Evolutionary conservation across 306 rosid species (phyloP).

Genomic region (Ormosia emarginata): DNA sequence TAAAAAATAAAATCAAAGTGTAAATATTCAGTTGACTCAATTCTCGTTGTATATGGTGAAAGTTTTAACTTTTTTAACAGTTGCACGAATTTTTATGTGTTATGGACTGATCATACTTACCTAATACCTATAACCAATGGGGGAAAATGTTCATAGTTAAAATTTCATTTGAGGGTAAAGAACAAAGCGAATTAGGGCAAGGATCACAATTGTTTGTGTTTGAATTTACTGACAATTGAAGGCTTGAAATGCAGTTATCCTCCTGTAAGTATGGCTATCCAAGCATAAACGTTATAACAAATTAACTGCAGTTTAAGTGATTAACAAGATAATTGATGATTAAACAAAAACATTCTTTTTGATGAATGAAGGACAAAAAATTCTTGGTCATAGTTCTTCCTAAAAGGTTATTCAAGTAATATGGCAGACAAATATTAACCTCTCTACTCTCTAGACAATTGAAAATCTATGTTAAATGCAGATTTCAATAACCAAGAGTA

Average conservation of each 20-base stretch:
- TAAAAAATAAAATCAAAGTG: constrained; percentile 1
- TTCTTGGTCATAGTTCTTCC: neutral
- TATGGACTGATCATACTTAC: neutral
- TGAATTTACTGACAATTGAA: neutral
- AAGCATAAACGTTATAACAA: neutral
- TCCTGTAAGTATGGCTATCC: neutral
- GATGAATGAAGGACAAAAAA: neutral
- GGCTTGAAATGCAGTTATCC: neutral
- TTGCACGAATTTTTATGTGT: constrained; percentile 1
- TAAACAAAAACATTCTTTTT: neutral
- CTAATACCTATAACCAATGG: neutral
- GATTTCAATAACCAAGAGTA: no score
- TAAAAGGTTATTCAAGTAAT: neutral
- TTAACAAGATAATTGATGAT: neutral
- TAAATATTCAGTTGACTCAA: constrained; percentile 32
- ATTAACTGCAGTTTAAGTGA: neutral
- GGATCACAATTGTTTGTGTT: neutral
- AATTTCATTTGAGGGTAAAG: neutral
- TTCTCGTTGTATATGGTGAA: neutral
- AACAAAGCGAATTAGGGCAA: neutral
- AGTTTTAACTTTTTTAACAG: neutral
- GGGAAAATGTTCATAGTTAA: neutral
- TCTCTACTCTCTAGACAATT: neutral
- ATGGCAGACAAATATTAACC: neutral
- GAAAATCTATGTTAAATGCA: no score